Evolutionary conservation across 176 grass and related monocot species (phyloP).

Genomic region (Chloris gayana): DNA sequence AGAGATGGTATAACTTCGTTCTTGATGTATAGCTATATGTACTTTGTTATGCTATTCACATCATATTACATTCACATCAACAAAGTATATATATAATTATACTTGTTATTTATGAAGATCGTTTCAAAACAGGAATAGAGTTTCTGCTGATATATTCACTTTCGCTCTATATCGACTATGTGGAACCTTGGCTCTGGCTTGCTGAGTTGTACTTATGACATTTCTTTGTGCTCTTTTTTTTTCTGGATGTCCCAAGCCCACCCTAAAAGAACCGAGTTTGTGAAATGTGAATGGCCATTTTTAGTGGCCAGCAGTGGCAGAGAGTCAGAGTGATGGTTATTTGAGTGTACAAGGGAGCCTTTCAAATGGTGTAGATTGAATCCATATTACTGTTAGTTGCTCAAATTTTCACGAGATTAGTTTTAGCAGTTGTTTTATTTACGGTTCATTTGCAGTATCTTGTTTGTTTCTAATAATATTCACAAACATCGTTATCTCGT

Average conservation of each 20-base stretch:
- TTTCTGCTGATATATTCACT: background rate
- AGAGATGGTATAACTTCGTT: background rate
- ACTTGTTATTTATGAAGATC: background rate
- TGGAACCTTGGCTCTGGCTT: background rate
- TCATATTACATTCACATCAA: background rate
- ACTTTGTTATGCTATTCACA: background rate
- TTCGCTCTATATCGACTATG: background rate
- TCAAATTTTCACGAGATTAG: background rate
- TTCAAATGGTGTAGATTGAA: slow-evolving; percentile 2
- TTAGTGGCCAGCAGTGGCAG: slow-evolving; percentile 1
- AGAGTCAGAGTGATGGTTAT: slow-evolving; percentile 1
- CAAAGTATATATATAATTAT: background rate
- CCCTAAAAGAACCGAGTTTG: background rate
- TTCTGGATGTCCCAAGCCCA: background rate
- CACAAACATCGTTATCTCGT: background rate
- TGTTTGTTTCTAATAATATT: background rate
- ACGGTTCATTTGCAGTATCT: background rate
- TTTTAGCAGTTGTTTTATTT: slow-evolving; percentile 27
- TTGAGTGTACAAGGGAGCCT: background rate
- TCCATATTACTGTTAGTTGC: background rate
- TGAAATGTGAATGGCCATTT: background rate
- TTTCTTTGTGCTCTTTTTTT: background rate
- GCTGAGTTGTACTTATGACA: background rate
- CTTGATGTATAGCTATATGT: background rate
- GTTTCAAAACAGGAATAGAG: background rate